Base-by-base conservation (phyloP, 164 flowering plant genomes). In the Annona cherimola region DNA sequence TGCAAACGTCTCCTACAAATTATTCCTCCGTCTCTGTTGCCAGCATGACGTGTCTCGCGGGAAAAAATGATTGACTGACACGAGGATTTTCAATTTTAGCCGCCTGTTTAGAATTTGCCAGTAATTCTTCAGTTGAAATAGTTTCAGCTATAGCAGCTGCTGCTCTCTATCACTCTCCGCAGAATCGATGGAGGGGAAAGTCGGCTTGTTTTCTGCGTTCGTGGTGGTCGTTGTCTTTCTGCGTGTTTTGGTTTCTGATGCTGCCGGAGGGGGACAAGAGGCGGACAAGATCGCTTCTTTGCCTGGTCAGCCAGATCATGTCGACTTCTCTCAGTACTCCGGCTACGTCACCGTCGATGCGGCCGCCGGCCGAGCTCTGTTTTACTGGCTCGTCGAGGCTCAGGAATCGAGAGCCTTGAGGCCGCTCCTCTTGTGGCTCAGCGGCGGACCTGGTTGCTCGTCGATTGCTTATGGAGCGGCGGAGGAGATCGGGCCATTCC, bases 381-480 rank as follows among this genome's bases (percentile, higher is more conserved):
- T 95, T 82, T 95, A 95, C 81, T 95, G 97, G 97, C 76, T 92
- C 72, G 74, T 82, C 43, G 97, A 95, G 90, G 71, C 99, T 8
- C 88, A 94, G n/a, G 60, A 76, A n/a, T 76, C 68, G 65, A 82
- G 86, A 8, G 67, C 18, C 11, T 80, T 93, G 16, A 88, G 86
- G 69, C 98, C 98, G 18, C 92, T 95, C 0, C 84, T 95, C 8
- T 65, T 95, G 82, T 95, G 99, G 99, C 93, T 95, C 63, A 95
- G 89, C 81, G 99, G 99, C 26, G 99, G 99, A 35, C 99, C 98
- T 67, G 99, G 99, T 57, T 95, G 99, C 77, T 92, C 98, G 18
- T 95, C 98, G 61, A 82, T 95, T 66, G 99, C 93, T 39, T 95
- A 88, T 81, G 99, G 98, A 54, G 91, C 97, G 16, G 82, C 92